Evolutionary conservation across 306 rosid genomes (phyloP), one percentile per base, ranked within the genome.

Genomic region (Malus asiatica): DNA sequence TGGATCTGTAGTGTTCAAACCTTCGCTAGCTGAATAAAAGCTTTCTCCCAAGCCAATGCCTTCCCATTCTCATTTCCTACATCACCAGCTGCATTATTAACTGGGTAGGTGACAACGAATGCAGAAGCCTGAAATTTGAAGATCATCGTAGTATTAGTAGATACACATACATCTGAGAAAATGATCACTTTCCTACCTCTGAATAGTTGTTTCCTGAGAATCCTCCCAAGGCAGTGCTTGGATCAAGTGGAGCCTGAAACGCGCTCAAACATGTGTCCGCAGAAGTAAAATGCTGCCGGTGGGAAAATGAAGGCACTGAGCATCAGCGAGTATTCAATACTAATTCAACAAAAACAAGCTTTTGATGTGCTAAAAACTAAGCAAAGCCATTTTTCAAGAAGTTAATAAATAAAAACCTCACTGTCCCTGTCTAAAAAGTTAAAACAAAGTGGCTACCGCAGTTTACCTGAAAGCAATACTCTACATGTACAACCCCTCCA

Each of bases 251-350:
- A 65, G 89, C 98, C 89, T 91, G 84, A 86, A 91, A 94, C 75
- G 98, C 97, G 80, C 98, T 91, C 86, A 94, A 84, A 88, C 98
- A 94, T 75, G 98, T 91, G 57, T 94, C 98, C 11, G 97, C 76
- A 74, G 98, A 83, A 73, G 91, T 81, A 78, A 80, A 94, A 83
- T 94, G 98, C 98, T 94, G 88, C 84, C 71, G 78, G 80, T 67
- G 25, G 68, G 77, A 78, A 79, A 53, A 70, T 27, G 59, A 53
- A 70, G 65, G 77, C 30, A 69, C 79, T 65, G 76, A 68, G 77
- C 69, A 66, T 72, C 72, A 79, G 69, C 63, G 74, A 68, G 22
- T 23, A 81, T 67, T 27, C 72, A 74, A 20, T 27, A 76, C n/a
- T 33, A 16, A 40, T 45, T 23, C 35, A 44, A 42, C n/a, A 57